These are phyloP conservation scores for Magnusiomyces clavatus DNA, from an alignment of 1,139 yeast genomes.

Conservation along the genomic window DNA sequence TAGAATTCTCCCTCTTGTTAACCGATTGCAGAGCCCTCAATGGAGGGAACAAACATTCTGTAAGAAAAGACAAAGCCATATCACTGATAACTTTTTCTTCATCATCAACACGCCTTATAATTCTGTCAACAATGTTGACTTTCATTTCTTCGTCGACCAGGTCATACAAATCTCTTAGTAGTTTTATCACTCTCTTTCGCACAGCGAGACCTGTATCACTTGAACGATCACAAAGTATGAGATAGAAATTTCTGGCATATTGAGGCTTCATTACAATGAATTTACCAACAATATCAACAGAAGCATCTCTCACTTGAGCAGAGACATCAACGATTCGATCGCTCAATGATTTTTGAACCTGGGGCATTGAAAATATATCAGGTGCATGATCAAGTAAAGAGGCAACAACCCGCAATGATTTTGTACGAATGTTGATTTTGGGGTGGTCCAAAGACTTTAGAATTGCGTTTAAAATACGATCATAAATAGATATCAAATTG, in stretches of 20 bases:
- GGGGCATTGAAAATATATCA: constrained; percentile 40
- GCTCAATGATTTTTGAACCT: constrained; percentile 47
- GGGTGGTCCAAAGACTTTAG: constrained; percentile 43
- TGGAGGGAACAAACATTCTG: constrained; percentile 41
- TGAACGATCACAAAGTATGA: constrained; percentile 43
- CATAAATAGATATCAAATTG: constrained; percentile 41
- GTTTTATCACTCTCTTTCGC: constrained; percentile 51
- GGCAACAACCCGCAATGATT: constrained; percentile 55
- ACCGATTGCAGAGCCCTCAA: constrained; percentile 7
- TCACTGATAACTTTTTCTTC: constrained; percentile 56
- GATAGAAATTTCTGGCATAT: constrained; percentile 42
- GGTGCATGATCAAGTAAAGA: constrained; percentile 46
- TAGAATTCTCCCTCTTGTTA: constrained; percentile 1
- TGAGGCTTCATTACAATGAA: constrained; percentile 42
- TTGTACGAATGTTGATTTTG: constrained; percentile 54
- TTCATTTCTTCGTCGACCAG: constrained; percentile 34
- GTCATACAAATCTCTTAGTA: constrained; percentile 45
- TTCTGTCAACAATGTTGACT: constrained; percentile 40
- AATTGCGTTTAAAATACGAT: constrained; percentile 45
- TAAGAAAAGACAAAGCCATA: constrained; percentile 37
- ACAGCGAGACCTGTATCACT: constrained; percentile 58
- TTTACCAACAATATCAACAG: constrained; percentile 56
- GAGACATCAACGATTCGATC: constrained; percentile 50
- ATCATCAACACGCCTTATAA: constrained; percentile 54
- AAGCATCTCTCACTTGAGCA: constrained; percentile 69